Percentiles rank a stretch among this genome's conserved stretches.
phyloP scores from a whole-genome alignment of 768 basidiomycete genomes.

The Tephrocybe rancida region DNA sequence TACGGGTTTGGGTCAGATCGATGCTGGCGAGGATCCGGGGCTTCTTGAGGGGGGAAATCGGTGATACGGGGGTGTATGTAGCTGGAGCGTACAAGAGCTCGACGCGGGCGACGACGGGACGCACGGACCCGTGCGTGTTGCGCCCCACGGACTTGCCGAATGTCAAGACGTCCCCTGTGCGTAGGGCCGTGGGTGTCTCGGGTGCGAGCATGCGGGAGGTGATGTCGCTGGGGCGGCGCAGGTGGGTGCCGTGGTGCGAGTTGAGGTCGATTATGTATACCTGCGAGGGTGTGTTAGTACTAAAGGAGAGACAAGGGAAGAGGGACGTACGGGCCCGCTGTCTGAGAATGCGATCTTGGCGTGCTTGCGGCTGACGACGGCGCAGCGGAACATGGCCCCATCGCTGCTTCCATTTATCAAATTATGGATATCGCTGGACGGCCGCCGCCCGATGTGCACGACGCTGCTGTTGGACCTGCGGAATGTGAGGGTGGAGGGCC shows the following conservation, averaged over 20 bases:
- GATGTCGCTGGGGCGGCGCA: constrained; percentile 55
- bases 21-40: too few relatives aligned
- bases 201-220: constrained; percentile 51
- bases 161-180: constrained; percentile 71
- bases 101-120: constrained; percentile 63
- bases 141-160: constrained; percentile 79
- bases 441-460: constrained; percentile 70
- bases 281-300: constrained; percentile 37
- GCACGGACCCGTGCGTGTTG: constrained; percentile 58
- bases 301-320: constrained; percentile 10
- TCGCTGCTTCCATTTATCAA: constrained; percentile 27
- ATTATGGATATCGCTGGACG: constrained; percentile 43
- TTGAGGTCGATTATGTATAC: constrained; percentile 69
- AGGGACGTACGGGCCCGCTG: constrained; percentile 60
- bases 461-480: constrained; percentile 48
- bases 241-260: constrained; percentile 79
- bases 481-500: constrained; percentile 54
- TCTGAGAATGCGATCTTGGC: constrained; percentile 77
- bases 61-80: constrained; percentile 20
- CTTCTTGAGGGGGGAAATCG: constrained; percentile 29
- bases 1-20: too few relatives aligned
- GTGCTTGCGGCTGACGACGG: constrained; percentile 79
- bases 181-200: constrained; percentile 57
- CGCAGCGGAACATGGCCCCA: constrained; percentile 70
- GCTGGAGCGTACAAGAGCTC: constrained; percentile 48